Evolutionary conservation across 2,329 filamentous ascomycete species (phyloP), one percentile per base, ranked within the genome.

Genomic region (Phialocephala subalpina): DNA sequence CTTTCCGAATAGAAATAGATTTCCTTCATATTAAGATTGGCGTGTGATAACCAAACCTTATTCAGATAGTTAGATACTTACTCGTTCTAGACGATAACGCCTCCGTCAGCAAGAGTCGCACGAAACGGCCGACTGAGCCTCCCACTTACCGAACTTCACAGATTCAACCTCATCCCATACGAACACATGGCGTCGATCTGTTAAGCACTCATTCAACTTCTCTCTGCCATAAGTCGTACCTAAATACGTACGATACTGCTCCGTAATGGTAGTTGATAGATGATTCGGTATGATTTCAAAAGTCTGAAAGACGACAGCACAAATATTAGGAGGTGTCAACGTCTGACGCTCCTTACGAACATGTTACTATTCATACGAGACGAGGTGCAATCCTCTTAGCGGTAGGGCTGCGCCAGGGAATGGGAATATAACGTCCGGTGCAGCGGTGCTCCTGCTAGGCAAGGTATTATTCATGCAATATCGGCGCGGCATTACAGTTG

Each of bases 261-360:
- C 57, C 40, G 20, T 20, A 47, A 60, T 60, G 25, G 57, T 38
- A 60, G 22, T 55, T 12, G 22, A 55, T 55, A 2, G 5, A 55
- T 12, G 22, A 55, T 55, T 55, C 49, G 27, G 22, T 64, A 64
- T 18, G 20, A n/a, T 61, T 55, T 59, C 29, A 64, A 63, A 67
- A 22, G 14, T 27, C 40, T n/a, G 60, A 65, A 59, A 53, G 45
- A 67, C 53, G 61, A 63, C 25, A 61, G 58, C n/a, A 67, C 58
- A 67, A 65, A 62, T 64, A 25, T 22, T 67, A 27, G 38, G 38
- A 67, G 8, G 36, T 11, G 55, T 64, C 20, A 52, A 64, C 36
- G 38, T 67, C 58, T 62, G 35, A 45, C 49, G 25, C 62, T 62
- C 22, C 22, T 55, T 22, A 60, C 60, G n/a, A 67, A 45, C 35